Percentiles rank a stretch among this genome's conserved stretches.
These are phyloP conservation scores for Neurospora sp. DNA, from an alignment of 495 filamentous ascomycete genomes.

Conservation along the genomic window DNA sequence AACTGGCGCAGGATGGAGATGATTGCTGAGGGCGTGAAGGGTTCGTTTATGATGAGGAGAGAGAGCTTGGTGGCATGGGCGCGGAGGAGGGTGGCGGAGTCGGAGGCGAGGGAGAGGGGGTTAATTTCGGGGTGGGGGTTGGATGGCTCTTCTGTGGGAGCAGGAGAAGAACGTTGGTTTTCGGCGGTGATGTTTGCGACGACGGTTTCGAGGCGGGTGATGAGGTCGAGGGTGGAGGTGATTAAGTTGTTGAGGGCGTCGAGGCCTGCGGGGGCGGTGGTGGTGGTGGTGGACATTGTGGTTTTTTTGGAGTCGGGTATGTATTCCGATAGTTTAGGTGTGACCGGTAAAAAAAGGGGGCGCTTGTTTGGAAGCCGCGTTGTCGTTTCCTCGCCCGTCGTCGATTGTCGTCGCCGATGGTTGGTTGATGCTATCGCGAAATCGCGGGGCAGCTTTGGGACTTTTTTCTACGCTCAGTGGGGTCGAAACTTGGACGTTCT, in stretches of 20 bases:
- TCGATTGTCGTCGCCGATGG: background rate
- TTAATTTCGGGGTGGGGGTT: background rate
- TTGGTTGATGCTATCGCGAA: background rate
- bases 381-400: background rate
- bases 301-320: no score
- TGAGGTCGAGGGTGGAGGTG: slow-evolving; percentile 17
- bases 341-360: no score
- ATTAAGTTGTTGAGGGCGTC: slow-evolving; percentile 15
- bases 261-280: slow-evolving; percentile 7
- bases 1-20: slow-evolving; percentile 54
- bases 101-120: slow-evolving; percentile 45
- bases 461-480: slow-evolving; percentile 3
- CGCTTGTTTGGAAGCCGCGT: no score
- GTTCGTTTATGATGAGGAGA: slow-evolving; percentile 70
- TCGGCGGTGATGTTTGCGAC: slow-evolving; percentile 19
- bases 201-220: slow-evolving; percentile 27
- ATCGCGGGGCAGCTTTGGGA: slow-evolving; percentile 9
- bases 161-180: background rate
- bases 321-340: no score
- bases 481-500: background rate
- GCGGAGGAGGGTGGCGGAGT: slow-evolving; percentile 55
- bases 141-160: background rate
- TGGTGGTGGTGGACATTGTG: background rate
- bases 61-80: slow-evolving; percentile 81
- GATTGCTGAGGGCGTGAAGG: slow-evolving; percentile 72